Conservation (phyloP, 2,329 filamentous ascomycete species). For the Fonsecaea nubica region DNA sequence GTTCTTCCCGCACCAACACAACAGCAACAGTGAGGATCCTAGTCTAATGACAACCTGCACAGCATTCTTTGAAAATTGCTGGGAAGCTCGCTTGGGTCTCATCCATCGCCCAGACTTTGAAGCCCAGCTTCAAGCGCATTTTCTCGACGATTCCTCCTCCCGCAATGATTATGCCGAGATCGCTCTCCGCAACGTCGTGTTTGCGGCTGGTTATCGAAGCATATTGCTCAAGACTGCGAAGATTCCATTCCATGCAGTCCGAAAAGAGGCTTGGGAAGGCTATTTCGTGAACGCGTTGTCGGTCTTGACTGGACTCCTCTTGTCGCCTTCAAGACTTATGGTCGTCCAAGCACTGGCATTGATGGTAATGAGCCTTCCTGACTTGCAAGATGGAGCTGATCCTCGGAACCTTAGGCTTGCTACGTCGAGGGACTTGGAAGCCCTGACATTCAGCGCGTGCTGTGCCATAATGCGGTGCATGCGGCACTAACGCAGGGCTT, state of each 20-base stretch:
- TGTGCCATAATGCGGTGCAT: conserved; percentile 22
- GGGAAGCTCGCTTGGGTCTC: conserved; percentile 23
- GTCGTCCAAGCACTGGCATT: conserved; percentile 19
- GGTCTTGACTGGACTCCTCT: conserved; percentile 18
- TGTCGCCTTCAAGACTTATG: conserved; percentile 19
- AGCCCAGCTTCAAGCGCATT: conserved; percentile 17
- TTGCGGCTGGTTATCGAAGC: conserved; percentile 24
- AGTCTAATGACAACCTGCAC: not conserved
- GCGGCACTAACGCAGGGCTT: conserved; percentile 22
- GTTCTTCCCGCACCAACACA: not conserved
- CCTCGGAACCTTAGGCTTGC: conserved; percentile 5
- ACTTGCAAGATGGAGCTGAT: not conserved
- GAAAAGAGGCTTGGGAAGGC: conserved; percentile 10
- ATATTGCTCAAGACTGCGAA: conserved; percentile 13
- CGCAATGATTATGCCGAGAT: conserved; percentile 15
- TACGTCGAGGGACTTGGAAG: conserved; percentile 21
- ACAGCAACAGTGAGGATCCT: not conserved
- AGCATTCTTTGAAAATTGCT: conserved; percentile 26
- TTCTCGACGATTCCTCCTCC: not conserved
- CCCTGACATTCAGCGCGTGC: conserved; percentile 14
- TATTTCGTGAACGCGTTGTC: conserved; percentile 24
- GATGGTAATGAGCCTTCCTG: conserved; percentile 16
- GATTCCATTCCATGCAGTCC: conserved; percentile 16
- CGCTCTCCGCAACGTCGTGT: conserved; percentile 26
- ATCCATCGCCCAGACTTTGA: conserved; percentile 20